These are phyloP conservation scores for Dianthus caryophyllus DNA, from an alignment of 148 eudicot genomes.

Conservation along the genomic window DNA sequence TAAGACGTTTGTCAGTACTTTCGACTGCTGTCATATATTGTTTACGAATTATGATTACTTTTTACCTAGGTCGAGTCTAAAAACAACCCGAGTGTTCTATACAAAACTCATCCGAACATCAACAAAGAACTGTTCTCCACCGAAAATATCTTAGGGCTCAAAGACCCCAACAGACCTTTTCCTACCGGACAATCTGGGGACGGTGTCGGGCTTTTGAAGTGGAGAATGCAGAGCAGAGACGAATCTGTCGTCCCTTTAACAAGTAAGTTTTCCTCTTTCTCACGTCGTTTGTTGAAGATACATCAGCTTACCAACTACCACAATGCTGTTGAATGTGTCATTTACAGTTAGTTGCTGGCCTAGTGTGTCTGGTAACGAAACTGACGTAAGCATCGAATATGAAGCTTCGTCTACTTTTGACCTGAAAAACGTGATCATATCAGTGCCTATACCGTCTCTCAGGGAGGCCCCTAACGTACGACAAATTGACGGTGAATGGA, in stretches of 20 bases:
- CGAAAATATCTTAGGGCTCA: slow-evolving; percentile 75
- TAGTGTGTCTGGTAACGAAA: slow-evolving; percentile 75
- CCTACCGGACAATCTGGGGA: slow-evolving; percentile 74
- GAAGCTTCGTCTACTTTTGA: slow-evolving; percentile 74
- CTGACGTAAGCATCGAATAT: slow-evolving; percentile 84
- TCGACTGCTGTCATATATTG: neutral
- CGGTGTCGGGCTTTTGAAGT: slow-evolving; percentile 74
- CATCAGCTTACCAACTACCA: neutral
- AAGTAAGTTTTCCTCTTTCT: slow-evolving; percentile 41
- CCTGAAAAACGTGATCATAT: slow-evolving; percentile 75
- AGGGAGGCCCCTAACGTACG: slow-evolving; percentile 73
- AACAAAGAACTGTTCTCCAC: slow-evolving; percentile 68
- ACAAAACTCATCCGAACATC: slow-evolving; percentile 91
- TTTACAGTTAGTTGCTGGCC: slow-evolving; percentile 90
- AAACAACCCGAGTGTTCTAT: slow-evolving; percentile 56
- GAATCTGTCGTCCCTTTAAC: slow-evolving; percentile 75
- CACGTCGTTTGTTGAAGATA: neutral
- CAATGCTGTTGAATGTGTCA: neutral
- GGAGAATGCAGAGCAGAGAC: slow-evolving; percentile 86
- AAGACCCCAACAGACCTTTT: slow-evolving; percentile 79
- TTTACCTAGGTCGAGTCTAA: slow-evolving; percentile 58
- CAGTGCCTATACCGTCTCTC: slow-evolving; percentile 85
- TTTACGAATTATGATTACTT: slow-evolving; percentile 1
- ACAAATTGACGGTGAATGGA: slow-evolving; percentile 91
- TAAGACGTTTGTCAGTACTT: neutral